phyloP scores from a whole-genome alignment of 345 rosid species.

The Anastatica hierochuntica region DNA sequence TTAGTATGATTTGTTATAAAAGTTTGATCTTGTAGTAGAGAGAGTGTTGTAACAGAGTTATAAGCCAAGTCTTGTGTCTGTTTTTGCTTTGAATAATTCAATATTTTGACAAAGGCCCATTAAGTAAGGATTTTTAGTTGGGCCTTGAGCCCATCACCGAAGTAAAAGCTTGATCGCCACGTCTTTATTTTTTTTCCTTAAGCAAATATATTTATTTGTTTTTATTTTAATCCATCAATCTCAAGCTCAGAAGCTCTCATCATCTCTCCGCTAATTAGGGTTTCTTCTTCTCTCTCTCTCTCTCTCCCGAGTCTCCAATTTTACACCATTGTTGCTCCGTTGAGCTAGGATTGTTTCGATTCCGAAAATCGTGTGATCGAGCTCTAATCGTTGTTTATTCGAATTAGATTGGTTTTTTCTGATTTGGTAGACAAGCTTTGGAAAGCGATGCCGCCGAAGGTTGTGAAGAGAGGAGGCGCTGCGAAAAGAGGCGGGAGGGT shows the following conservation, averaged over 20 bases:
- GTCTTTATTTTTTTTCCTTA: background rate
- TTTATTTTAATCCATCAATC: background rate
- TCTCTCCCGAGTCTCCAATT: background rate
- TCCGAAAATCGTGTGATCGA: background rate
- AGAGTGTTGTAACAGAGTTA: no score
- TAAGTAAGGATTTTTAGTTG: background rate
- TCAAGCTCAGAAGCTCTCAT: background rate
- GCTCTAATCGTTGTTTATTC: background rate
- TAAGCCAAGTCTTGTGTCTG: no score
- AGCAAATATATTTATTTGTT: background rate
- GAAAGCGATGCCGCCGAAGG: constrained; percentile 62
- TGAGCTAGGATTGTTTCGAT: constrained; percentile 10
- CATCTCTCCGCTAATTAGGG: constrained; percentile 19
- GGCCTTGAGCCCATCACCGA: constrained; percentile 1
- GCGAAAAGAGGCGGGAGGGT: constrained; percentile 48
- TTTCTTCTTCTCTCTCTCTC: no score
- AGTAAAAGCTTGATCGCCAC: constrained; percentile 20
- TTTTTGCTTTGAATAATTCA: constrained; percentile 5
- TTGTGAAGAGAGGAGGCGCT: constrained; percentile 61
- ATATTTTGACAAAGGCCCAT: no score
- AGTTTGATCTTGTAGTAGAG: no score
- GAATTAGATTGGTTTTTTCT: constrained; percentile 1
- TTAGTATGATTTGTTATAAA: no score
- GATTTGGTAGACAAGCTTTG: no score
- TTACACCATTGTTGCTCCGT: constrained; percentile 9